phyloP scores from a whole-genome alignment of 352 stramenopile genomes.

The Pythium aquatile region DNA sequence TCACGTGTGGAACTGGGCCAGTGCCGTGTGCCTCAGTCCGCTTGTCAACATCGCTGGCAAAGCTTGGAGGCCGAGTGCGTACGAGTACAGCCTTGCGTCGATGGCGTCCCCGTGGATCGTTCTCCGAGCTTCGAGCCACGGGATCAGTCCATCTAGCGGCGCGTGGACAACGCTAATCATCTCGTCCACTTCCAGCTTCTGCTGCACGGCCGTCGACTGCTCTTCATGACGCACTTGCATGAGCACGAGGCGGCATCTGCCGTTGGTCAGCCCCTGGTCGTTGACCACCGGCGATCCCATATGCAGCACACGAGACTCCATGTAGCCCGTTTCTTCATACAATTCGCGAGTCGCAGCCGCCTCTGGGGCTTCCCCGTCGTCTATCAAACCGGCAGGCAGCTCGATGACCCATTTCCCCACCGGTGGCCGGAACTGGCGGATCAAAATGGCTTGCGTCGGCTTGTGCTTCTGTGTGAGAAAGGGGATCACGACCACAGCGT shows the following conservation, averaged over 20 bases:
- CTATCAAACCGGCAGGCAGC: slow-evolving; percentile 91
- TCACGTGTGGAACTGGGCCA: no score
- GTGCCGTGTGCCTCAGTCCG: no score
- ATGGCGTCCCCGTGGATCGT: slow-evolving; percentile 42
- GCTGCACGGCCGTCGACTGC: slow-evolving; percentile 22
- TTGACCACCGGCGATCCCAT: slow-evolving; percentile 78
- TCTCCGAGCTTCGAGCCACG: slow-evolving; percentile 50
- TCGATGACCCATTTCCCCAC: slow-evolving; percentile 87
- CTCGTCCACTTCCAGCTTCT: slow-evolving; percentile 65
- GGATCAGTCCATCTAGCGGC: slow-evolving; percentile 59
- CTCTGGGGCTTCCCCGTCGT: slow-evolving; percentile 71
- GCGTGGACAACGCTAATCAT: slow-evolving; percentile 70
- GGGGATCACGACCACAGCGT: slow-evolving; percentile 75
- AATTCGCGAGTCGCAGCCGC: slow-evolving; percentile 82
- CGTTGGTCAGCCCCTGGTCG: slow-evolving; percentile 79
- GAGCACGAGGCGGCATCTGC: slow-evolving; percentile 62
- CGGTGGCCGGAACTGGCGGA: slow-evolving; percentile 90
- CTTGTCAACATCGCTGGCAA: slow-evolving; percentile 20
- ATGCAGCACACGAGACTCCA: slow-evolving; percentile 60
- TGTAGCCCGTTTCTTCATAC: slow-evolving; percentile 89
- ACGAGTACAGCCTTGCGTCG: slow-evolving; percentile 59
- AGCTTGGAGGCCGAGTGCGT: slow-evolving; percentile 46
- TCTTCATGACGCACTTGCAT: slow-evolving; percentile 47
- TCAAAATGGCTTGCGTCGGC: slow-evolving; percentile 60
- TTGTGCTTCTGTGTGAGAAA: slow-evolving; percentile 44